Evolutionary conservation across 2,329 filamentous ascomycete species (phyloP).

Genomic region (Cytospora mali): DNA sequence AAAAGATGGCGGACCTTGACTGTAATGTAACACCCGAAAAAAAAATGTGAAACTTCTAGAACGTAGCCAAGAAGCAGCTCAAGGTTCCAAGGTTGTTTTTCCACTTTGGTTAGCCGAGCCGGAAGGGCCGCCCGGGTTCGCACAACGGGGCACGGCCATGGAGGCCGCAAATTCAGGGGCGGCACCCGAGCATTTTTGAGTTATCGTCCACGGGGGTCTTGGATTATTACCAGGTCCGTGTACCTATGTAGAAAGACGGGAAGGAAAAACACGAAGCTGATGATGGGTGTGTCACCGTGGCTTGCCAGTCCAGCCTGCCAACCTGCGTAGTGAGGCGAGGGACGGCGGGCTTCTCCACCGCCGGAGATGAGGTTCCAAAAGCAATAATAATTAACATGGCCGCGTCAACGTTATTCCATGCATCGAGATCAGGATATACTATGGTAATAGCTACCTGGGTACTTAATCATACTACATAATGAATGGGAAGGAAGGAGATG

Average conservation of each 20-base stretch:
- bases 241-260: neutral
- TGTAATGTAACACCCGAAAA: too few relatives aligned
- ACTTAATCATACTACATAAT: neutral
- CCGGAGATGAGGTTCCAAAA: conserved; percentile 26
- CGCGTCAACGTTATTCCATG: conserved; percentile 11
- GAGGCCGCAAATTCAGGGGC: conserved; percentile 17
- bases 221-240: neutral
- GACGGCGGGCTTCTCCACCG: conserved; percentile 19
- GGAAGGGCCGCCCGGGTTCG: conserved; percentile 8
- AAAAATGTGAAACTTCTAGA: conserved; percentile 18
- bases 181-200: conserved; percentile 8
- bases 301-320: too few relatives aligned
- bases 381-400: conserved; percentile 20
- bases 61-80: neutral
- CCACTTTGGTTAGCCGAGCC: conserved; percentile 1
- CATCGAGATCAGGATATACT: conserved; percentile 5
- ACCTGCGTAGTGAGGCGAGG: conserved; percentile 8
- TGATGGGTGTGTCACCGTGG: too few relatives aligned
- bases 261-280: conserved; percentile 1
- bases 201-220: neutral
- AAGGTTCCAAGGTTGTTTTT: neutral
- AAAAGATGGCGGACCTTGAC: neutral
- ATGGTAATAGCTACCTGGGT: too few relatives aligned
- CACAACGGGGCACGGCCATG: conserved; percentile 3
- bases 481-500: neutral